Percentiles rank a stretch among this genome's conserved stretches.
Conservation (phyloP, 1,284 basidiomycete species). For the Malassezia dermatis region DNA sequence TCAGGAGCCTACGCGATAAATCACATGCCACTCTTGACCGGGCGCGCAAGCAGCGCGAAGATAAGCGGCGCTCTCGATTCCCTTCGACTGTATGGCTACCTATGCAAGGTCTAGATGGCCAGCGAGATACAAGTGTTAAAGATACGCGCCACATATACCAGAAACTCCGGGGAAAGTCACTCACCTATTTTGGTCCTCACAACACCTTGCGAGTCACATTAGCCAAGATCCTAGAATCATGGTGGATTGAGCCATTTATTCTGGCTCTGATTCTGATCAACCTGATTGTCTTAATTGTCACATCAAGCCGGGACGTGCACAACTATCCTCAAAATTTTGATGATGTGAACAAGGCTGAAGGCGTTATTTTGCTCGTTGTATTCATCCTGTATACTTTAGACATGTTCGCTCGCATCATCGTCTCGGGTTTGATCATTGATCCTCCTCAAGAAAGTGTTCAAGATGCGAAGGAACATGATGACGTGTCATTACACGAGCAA, state of each 20-base stretch:
- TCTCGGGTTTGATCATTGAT: conserved; percentile 81
- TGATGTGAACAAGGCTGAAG: conserved; percentile 46
- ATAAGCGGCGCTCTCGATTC: not conserved
- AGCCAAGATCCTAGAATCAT: conserved; percentile 44
- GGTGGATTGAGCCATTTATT: conserved; percentile 77
- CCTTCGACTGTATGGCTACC: conserved; percentile 3
- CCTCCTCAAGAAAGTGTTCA: conserved; percentile 51
- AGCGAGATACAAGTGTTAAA: not conserved
- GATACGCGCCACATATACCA: not conserved
- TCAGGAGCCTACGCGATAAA: not conserved
- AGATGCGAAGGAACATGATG: not conserved
- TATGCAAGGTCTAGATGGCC: conserved; percentile 3
- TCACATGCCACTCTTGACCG: not conserved
- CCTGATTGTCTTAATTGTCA: conserved; percentile 69
- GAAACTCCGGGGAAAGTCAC: conserved; percentile 62
- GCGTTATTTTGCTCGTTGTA: conserved; percentile 61
- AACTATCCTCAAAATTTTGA: conserved; percentile 86
- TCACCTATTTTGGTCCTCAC: conserved; percentile 64
- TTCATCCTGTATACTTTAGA: conserved; percentile 86
- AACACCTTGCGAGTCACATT: conserved; percentile 25
- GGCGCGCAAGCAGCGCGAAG: not conserved
- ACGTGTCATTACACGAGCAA: not conserved
- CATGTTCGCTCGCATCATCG: conserved; percentile 74
- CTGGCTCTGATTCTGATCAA: conserved; percentile 74
- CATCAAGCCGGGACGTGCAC: conserved; percentile 59